A percentile compares a stretch with the other conserved stretches of the same genome.
Conservation (phyloP, 2,329 filamentous ascomycete species). For the Alternaria sp. region DNA sequence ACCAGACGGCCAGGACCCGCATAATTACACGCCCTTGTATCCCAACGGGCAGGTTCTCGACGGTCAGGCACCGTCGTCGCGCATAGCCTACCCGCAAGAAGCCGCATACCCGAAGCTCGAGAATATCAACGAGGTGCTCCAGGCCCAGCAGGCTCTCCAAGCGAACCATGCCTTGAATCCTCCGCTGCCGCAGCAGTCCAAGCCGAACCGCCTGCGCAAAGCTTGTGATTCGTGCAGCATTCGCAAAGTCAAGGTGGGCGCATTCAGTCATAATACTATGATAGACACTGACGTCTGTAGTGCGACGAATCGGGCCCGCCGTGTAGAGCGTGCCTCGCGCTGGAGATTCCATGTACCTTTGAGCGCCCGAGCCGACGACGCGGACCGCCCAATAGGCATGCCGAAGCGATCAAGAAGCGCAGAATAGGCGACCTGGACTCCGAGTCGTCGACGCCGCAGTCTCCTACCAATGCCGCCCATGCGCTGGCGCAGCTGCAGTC, state of each 20-base stretch:
- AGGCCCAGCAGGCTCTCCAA: slow-evolving; percentile 45
- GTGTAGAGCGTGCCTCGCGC: slow-evolving; percentile 67
- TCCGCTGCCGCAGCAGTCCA: slow-evolving; percentile 27
- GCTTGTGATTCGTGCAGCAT: slow-evolving; percentile 53
- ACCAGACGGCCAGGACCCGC: slow-evolving; percentile 27
- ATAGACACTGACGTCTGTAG: slow-evolving; percentile 45
- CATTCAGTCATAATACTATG: no score
- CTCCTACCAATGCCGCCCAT: slow-evolving; percentile 61
- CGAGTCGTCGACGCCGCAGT: slow-evolving; percentile 54
- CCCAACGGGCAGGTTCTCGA: slow-evolving; percentile 13
- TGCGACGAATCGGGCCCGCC: slow-evolving; percentile 72
- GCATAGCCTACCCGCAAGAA: slow-evolving; percentile 31
- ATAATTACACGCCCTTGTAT: slow-evolving; percentile 43
- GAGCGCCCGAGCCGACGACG: slow-evolving; percentile 67
- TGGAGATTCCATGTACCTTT: slow-evolving; percentile 73
- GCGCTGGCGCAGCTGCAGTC: slow-evolving; percentile 58
- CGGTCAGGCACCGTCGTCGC: slow-evolving; percentile 17
- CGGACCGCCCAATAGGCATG: slow-evolving; percentile 70
- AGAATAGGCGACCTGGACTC: slow-evolving; percentile 56
- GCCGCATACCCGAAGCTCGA: slow-evolving; percentile 44
- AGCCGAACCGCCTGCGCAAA: slow-evolving; percentile 48
- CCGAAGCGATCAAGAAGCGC: slow-evolving; percentile 69
- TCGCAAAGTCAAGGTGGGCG: slow-evolving; percentile 49
- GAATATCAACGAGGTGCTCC: slow-evolving; percentile 45
- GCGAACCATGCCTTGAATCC: slow-evolving; percentile 42